Percentiles rank a stretch among this genome's conserved stretches.
phyloP scores from a whole-genome alignment of 2,329 filamentous ascomycete genomes.

The Ophiosphaerella narmari region DNA sequence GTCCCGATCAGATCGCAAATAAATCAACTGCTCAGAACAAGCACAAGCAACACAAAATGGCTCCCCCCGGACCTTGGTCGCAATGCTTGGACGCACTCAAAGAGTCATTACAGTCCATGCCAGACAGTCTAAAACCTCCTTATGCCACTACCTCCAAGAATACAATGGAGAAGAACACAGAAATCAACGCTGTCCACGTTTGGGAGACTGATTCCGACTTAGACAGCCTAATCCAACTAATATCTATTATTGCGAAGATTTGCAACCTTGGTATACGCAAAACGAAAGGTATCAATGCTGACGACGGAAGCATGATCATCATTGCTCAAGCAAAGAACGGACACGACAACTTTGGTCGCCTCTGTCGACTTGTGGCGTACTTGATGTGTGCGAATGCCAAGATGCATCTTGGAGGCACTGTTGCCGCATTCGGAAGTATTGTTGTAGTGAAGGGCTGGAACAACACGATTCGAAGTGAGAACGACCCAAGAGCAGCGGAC shows the following conservation, averaged over 20 bases:
- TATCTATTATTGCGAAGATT: slow-evolving; percentile 35
- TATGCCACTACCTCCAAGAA: slow-evolving; percentile 26
- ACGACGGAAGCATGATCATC: slow-evolving; percentile 35
- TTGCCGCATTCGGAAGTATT: slow-evolving; percentile 30
- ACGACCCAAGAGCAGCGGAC: slow-evolving; percentile 13
- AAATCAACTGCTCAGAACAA: not conserved
- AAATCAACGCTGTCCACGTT: slow-evolving; percentile 32
- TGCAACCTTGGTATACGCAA: slow-evolving; percentile 26
- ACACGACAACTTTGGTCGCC: slow-evolving; percentile 26
- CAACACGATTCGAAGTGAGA: slow-evolving; percentile 12
- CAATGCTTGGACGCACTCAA: slow-evolving; percentile 28
- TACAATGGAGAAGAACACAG: slow-evolving; percentile 26
- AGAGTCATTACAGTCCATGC: slow-evolving; percentile 30
- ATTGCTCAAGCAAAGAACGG: slow-evolving; percentile 24
- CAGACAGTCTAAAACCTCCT: slow-evolving; percentile 25
- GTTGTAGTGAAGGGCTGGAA: slow-evolving; percentile 37
- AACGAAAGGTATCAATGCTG: slow-evolving; percentile 11
- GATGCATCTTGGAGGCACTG: slow-evolving; percentile 31
- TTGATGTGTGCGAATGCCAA: slow-evolving; percentile 25
- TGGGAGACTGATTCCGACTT: slow-evolving; percentile 41
- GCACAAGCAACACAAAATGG: slow-evolving; percentile 7
- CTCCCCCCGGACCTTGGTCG: slow-evolving; percentile 27
- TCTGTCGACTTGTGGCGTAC: slow-evolving; percentile 35
- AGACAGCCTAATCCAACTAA: slow-evolving; percentile 38
- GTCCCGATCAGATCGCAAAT: not conserved